phyloP scores from a whole-genome alignment of 1,284 basidiomycete species.

The Ustilago lituana region DNA sequence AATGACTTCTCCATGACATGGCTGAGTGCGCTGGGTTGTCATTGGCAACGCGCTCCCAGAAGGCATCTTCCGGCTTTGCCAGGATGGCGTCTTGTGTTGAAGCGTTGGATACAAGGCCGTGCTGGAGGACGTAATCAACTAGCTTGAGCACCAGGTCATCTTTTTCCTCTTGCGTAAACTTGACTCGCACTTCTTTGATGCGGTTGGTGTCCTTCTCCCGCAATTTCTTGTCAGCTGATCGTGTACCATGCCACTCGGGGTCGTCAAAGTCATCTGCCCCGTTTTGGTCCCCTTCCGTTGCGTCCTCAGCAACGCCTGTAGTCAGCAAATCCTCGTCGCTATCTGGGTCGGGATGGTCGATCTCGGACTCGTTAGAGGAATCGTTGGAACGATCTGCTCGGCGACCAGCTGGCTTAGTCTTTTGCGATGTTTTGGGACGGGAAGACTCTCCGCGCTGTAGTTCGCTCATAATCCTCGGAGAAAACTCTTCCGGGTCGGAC shows the following conservation, averaged over 20 bases:
- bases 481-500: conserved; percentile 30
- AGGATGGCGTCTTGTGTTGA: conserved; percentile 14
- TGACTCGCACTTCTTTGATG: background rate
- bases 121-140: conserved; percentile 2
- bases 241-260: conserved; percentile 32
- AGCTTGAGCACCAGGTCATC: conserved; percentile 8
- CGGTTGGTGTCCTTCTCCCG: background rate
- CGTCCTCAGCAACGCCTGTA: background rate
- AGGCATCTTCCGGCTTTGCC: conserved; percentile 17
- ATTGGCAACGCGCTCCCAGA: conserved; percentile 26
- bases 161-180: conserved; percentile 22
- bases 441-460: background rate
- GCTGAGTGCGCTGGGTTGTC: conserved; percentile 19
- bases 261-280: conserved; percentile 4
- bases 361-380: conserved; percentile 16
- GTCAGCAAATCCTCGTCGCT: conserved; percentile 6
- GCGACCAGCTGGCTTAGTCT: background rate
- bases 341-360: conserved; percentile 16
- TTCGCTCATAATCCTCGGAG: conserved; percentile 7
- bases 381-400: background rate
- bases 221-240: conserved; percentile 11
- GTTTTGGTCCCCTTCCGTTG: background rate
- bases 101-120: background rate
- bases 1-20: conserved; percentile 37
- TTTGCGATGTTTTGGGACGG: conserved; percentile 5